Percentiles rank a stretch among this genome's conserved stretches.
Evolutionary conservation across 2,329 filamentous ascomycete genomes (phyloP).

Genomic region (Orbilia oligospora): DNA sequence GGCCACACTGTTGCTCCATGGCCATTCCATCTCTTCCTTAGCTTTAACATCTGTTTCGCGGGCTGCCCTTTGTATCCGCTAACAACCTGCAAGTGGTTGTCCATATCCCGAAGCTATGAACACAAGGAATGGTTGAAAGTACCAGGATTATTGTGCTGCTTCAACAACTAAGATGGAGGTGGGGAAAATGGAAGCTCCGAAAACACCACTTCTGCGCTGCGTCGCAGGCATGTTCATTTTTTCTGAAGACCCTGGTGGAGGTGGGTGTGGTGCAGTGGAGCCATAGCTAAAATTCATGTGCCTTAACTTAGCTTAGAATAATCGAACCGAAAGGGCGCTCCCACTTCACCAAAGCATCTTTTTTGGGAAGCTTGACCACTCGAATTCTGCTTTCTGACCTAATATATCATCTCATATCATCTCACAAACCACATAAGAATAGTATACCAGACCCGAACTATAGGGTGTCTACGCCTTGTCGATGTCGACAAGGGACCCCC

Average conservation of each 20-base stretch:
- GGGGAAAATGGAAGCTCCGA: conserved; percentile 59
- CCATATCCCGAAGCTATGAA: conserved; percentile 42
- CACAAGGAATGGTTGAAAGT: conserved; percentile 37
- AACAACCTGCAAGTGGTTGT: conserved; percentile 33
- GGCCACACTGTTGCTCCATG: conserved; percentile 20
- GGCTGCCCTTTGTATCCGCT: conserved; percentile 23
- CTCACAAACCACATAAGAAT: conserved; percentile 56
- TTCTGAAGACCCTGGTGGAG: conserved; percentile 9
- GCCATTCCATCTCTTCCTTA: conserved; percentile 48
- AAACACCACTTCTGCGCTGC: conserved; percentile 33
- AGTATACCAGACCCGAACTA: conserved; percentile 54
- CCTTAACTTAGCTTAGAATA: neutral
- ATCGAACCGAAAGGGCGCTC: conserved; percentile 18
- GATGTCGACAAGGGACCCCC: conserved; percentile 37
- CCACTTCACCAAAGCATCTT: conserved; percentile 9
- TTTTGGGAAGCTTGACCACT: conserved; percentile 40
- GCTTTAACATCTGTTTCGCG: conserved; percentile 47
- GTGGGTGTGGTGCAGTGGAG: conserved; percentile 34
- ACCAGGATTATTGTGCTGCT: conserved; percentile 33
- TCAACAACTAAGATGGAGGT: conserved; percentile 15
- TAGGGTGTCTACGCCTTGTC: conserved; percentile 59
- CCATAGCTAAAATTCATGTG: conserved; percentile 28
- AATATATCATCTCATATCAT: conserved; percentile 53
- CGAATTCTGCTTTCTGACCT: conserved; percentile 48
- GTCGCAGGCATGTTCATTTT: conserved; percentile 34